Evolutionary conservation across 2,329 filamentous ascomycete genomes (phyloP), one percentile per base, ranked within the genome.

Genomic region (Cordyceps cicadae): DNA sequence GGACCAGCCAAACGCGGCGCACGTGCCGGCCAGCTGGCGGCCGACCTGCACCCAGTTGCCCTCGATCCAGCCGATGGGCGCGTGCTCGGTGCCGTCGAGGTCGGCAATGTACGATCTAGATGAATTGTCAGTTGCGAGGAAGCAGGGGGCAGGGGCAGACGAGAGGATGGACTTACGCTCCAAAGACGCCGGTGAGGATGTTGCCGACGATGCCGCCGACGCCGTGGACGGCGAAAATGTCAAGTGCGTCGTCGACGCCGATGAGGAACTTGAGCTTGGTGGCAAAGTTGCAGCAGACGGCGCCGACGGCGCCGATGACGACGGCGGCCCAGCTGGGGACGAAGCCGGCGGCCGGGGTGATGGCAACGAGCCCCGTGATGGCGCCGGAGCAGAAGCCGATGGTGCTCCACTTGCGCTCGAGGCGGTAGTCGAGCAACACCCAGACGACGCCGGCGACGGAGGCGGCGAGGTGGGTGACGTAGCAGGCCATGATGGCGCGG

Each of bases 381-480:
- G 86, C 87, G 63, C 92, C 92, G 45, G 90, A 94, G 80, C 91
- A 94, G 88, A 92, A 92, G 51, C 91, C 92, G 68, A 96, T 89
- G 76, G 93, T 91, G 64, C 89, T 93, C 90, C 91, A 97, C 76
- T 96, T 96, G 71, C 81, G 84, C 77, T 96, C 91, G n/a, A 96
- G 85, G 58, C 90, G 86, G 76, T 94, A 96, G 70, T 96, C 92
- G 62, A 96, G 81, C 37, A 95, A 75, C 69, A 87, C 87, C 92
- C 90, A 96, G 63, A 88, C 89, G 62, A 96, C 82, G 62, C 88
- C 91, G 60, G 87, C 92, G 29, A 90, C 84, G 43, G 86, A 90
- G 21, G 92, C 92, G 51, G 92, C 87, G 24, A 96, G 79, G 75
- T 96, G 93, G 62, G 92, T 96, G 64, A 93, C 89, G 54, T 94